Conservation (phyloP, 2,329 filamentous ascomycete species). For the Akanthomyces dipterigenus region DNA sequence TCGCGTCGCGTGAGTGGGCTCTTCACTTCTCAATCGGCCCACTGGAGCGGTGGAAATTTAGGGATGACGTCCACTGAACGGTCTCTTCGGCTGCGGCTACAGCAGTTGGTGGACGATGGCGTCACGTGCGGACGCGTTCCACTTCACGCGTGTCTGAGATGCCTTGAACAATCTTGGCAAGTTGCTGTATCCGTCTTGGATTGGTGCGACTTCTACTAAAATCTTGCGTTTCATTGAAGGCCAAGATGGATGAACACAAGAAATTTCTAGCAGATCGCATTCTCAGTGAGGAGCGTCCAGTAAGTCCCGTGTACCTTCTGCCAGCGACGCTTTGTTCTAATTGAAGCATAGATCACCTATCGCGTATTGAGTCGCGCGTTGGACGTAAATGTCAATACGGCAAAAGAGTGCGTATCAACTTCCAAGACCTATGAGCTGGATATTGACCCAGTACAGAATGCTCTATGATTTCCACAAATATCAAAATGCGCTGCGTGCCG, state of each 20-base stretch:
- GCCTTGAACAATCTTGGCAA: not conserved
- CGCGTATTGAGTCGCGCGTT: slow-evolving; percentile 74
- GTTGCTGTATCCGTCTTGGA: not conserved
- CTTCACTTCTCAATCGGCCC: not conserved
- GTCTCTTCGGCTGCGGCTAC: not conserved
- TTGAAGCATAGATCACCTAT: slow-evolving; percentile 66
- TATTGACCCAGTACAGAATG: slow-evolving; percentile 50
- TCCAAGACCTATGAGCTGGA: slow-evolving; percentile 39
- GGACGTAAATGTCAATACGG: slow-evolving; percentile 76
- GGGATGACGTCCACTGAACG: not conserved
- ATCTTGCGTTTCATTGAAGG: not conserved
- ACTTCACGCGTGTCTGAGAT: slow-evolving; percentile 4
- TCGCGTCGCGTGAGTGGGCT: slow-evolving; percentile 7
- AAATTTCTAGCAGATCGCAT: slow-evolving; percentile 70
- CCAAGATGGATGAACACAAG: slow-evolving; percentile 54
- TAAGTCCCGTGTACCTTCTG: slow-evolving; percentile 31
- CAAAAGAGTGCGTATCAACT: slow-evolving; percentile 65
- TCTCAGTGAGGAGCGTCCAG: slow-evolving; percentile 66
- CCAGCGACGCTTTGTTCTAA: not conserved
- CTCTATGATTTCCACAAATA: slow-evolving; percentile 76
- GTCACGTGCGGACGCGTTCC: slow-evolving; percentile 12
- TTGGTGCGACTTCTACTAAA: not conserved
- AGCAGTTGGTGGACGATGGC: not conserved
- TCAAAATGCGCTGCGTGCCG: slow-evolving; percentile 68
- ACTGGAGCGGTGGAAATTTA: not conserved